Evolutionary conservation across 345 rosid genomes (phyloP), one percentile per base, ranked within the genome.

Genomic region (Arabidopsis arenosa): DNA sequence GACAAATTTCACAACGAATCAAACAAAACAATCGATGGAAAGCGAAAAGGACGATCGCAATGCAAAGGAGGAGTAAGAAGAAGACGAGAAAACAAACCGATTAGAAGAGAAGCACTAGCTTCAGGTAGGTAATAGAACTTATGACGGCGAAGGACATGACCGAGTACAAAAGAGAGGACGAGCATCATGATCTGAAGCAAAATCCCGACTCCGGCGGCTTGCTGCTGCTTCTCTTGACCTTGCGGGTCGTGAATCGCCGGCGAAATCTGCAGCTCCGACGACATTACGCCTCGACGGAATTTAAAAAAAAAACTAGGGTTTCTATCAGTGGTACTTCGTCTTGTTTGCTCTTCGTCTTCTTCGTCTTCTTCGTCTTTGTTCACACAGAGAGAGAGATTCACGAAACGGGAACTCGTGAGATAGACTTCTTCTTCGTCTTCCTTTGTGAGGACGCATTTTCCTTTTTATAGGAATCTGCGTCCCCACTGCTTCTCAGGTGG

Each of bases 181-280:
- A 95, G 99, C 97, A 93, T 95, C 99, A 95, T 92, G 86, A 95
- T 93, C 93, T 95, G 99, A 48, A 95, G 96, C 73, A 92, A 90
- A 74, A 95, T 95, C 39, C 99, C 99, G 10, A 95, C 96, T 57
- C 99, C 98, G 5, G 99, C 98, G 1, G 97, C 99, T 69, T 92
- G 98, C 82, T 95, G 99, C 75, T 90, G 96, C 79, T 89, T 90
- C 14, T 87, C 97, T 3, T 90, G 85, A 7, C 75, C 75, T 26
- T 74, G 81, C 10, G 79, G 85, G 40, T 71, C 82, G 48, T 72
- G 84, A 70, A 74, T 81, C 70, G 83, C 57, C 67, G 90, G 86
- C 51, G 93, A 89, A 69, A 85, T 83, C 41, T 65, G 79, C 67
- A 72, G 33, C 68, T 78, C 83, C 76, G 80, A 81, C 82, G 77